Percentiles rank a stretch among this genome's conserved stretches.
Evolutionary conservation across 1,284 basidiomycete genomes (phyloP).

Genomic region (Xerocomus nothofagi): DNA sequence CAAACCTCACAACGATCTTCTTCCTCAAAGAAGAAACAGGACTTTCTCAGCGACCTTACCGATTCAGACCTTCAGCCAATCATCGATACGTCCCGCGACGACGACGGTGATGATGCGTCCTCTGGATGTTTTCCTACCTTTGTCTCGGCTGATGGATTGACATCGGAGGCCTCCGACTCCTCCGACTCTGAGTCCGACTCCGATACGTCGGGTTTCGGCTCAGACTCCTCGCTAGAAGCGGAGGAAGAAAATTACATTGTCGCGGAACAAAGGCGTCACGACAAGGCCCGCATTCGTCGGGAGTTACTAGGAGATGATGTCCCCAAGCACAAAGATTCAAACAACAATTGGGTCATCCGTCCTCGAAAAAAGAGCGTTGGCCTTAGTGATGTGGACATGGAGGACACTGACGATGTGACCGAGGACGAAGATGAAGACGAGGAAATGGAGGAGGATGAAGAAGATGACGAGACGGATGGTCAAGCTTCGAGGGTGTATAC

Average conservation of each 20-base stretch:
- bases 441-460: slow-evolving; percentile 40
- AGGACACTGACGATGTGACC: slow-evolving; percentile 47
- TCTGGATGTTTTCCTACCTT: slow-evolving; percentile 63
- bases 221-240: slow-evolving; percentile 55
- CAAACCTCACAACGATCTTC: slow-evolving; percentile 33
- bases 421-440: slow-evolving; percentile 55
- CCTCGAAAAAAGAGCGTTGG: slow-evolving; percentile 68
- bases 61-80: slow-evolving; percentile 34
- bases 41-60: slow-evolving; percentile 32
- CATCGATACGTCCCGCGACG: slow-evolving; percentile 18
- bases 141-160: slow-evolving; percentile 59
- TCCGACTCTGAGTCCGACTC: slow-evolving; percentile 38
- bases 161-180: slow-evolving; percentile 45
- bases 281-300: slow-evolving; percentile 51
- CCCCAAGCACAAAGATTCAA: slow-evolving; percentile 46
- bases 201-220: slow-evolving; percentile 46
- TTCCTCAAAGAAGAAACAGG: slow-evolving; percentile 34
- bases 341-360: slow-evolving; percentile 65
- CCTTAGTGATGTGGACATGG: slow-evolving; percentile 57
- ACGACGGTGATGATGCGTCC: slow-evolving; percentile 38
- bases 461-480: slow-evolving; percentile 46
- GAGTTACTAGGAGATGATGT: slow-evolving; percentile 55
- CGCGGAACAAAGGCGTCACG: slow-evolving; percentile 44
- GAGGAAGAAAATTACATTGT: slow-evolving; percentile 65
- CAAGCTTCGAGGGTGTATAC: slow-evolving; percentile 48